Evolutionary conservation across 129 eudicot genomes (phyloP).

Genomic region (Flaveria linearis): DNA sequence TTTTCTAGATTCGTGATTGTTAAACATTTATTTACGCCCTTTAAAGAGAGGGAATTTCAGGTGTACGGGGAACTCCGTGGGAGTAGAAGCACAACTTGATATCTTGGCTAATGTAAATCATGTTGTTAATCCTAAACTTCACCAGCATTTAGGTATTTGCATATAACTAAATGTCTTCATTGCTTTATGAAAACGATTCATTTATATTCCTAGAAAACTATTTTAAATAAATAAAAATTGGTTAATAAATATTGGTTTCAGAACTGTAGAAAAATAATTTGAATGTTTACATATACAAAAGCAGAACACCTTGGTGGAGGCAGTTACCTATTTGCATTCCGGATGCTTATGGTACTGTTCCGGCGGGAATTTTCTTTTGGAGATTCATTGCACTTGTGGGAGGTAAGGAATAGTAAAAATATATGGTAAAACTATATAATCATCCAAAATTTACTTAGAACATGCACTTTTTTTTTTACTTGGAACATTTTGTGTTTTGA

Average conservation of each 20-base stretch:
- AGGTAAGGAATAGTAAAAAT: constrained; percentile 48
- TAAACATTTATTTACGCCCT: constrained; percentile 20
- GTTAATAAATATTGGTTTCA: background rate
- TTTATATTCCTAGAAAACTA: background rate
- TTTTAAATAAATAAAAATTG: too few species aligned
- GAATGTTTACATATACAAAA: constrained; percentile 11
- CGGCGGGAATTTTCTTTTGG: constrained; percentile 92
- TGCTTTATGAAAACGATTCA: background rate
- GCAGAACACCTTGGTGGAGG: constrained; percentile 94
- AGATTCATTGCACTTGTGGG: constrained; percentile 97
- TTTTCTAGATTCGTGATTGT: background rate
- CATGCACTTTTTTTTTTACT: background rate
- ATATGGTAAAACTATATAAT: background rate
- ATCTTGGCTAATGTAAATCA: constrained; percentile 65
- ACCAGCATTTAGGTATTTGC: constrained; percentile 67
- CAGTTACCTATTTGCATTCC: constrained; percentile 87
- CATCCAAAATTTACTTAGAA: background rate
- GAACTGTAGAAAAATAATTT: background rate
- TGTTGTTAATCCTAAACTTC: constrained; percentile 81
- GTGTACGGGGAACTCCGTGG: constrained; percentile 69
- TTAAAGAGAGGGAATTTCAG: constrained; percentile 83
- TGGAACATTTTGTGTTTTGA: background rate
- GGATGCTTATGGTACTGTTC: constrained; percentile 97
- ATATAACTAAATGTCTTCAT: background rate
- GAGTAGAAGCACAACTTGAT: constrained; percentile 71